Evolutionary conservation across 179 eudicot genomes (phyloP), one percentile per base, ranked within the genome.

Genomic region (Silene coronaria): DNA sequence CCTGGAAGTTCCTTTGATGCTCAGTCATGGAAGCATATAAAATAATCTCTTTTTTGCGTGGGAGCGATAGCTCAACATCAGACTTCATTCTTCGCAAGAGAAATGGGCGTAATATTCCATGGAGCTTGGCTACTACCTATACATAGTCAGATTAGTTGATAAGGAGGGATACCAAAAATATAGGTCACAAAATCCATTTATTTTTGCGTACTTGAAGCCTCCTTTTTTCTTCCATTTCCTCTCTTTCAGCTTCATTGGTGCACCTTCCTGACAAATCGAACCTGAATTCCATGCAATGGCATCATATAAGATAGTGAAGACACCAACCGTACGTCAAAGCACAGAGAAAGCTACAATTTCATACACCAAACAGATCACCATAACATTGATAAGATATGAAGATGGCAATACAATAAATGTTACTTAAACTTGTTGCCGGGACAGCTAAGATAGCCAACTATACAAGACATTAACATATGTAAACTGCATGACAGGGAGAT

Each of bases 101-200:
- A 82, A 96, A 96, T 21, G 99, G 99, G 24, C 98, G 96, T 84
- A 96, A 79, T 74, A 96, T 96, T 30, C 85, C 85, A 86, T 93
- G 99, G 68, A 96, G 96, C 82, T 96, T 96, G 69, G 90, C 88
- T 73, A 96, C 96, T 77, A 96, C 92, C 98, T 93, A 85, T 67
- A 70, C 6, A 67, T 38, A 81, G 34, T 69, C 28, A 68, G 8
- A 6, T 42, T 10, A 53, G 23, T 70, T 24, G 51, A 38, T 45
- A 42, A 46, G 19, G 26, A n/a, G n/a, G n/a, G n/a, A n/a, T n/a
- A n/a, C n/a, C n/a, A n/a, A n/a, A n/a, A n/a, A n/a, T 19, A 3
- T 42, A 66, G 48, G 12, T 7, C 48, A 42, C 48, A 42, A 42
- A 42, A 42, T 5, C 6, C 1, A 51, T 17, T 13, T 23, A 22